Evolutionary conservation across 345 rosid species (phyloP), one percentile per base, ranked within the genome.

Genomic region (Lepidium didymum): DNA sequence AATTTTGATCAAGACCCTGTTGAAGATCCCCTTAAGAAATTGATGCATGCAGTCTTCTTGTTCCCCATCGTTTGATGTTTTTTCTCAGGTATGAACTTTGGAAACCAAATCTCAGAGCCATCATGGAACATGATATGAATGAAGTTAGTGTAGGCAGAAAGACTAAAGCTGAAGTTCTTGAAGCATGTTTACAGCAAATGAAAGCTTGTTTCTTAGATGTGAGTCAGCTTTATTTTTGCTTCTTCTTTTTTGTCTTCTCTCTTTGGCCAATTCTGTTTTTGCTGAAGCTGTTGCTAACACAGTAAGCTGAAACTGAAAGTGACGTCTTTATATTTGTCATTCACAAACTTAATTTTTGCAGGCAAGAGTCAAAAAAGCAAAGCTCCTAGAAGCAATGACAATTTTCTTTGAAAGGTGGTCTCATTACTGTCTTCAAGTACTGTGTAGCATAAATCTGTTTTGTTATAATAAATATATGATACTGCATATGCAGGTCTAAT

Each of bases 131-230:
- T 65, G 92, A 93, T 80, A 93, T 93, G 98, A 88, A 78, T 75
- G 92, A 88, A 84, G 97, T 93, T 60, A 87, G 98, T 65, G 73
- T 86, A 73, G 98, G 96, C 68, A 77, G 70, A 25, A 93, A 88
- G 76, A 86, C 85, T 29, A 93, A 86, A 81, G 84, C 81, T 73
- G 95, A 88, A 68, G 96, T 93, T 81, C 79, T 93, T 75, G 83
- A 81, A 55, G 78, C 84, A 68, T 90, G 88, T 87, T 81, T 93
- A 83, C 91, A 88, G 82, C 96, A 90, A 81, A 93, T 93, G 98
- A 93, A 90, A 81, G 91, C 87, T 56, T 93, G 98, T 77, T 88
- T 93, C 83, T 65, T 93, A 66, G 98, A 93, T 86, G 98, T 92
- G 80, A 74, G 98, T 79, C 54, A 34, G 62, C 47, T 7, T 44